Evolutionary conservation across 139 green algal species (phyloP).

Genomic region (Eudorina sp.): DNA sequence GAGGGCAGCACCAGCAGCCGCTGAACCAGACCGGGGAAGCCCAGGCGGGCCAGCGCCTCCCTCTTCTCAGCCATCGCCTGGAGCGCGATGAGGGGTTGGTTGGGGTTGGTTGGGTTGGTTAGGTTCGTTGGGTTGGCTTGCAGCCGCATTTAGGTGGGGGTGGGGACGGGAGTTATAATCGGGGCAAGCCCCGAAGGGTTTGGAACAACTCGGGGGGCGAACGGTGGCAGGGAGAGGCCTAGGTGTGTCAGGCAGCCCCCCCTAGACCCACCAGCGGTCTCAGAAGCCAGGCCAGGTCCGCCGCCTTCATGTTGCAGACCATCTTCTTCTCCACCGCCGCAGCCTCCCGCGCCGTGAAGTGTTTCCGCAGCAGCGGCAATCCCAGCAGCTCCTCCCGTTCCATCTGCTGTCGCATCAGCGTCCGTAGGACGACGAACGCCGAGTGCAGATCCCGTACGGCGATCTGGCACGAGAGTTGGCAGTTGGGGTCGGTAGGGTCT

Average conservation of each 20-base stretch:
- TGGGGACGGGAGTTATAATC: too few species aligned
- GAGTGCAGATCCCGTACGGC: background rate
- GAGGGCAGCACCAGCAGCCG: slow-evolving; percentile 26
- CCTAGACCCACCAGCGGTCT: slow-evolving; percentile 6
- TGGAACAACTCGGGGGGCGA: too few species aligned
- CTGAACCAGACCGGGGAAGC: slow-evolving; percentile 13
- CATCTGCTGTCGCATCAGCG: slow-evolving; percentile 33
- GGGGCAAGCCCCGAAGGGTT: too few species aligned
- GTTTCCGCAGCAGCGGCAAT: slow-evolving; percentile 35
- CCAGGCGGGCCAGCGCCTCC: background rate
- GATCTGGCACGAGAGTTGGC: too few species aligned
- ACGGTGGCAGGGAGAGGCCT: too few species aligned
- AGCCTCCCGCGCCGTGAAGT: slow-evolving; percentile 26
- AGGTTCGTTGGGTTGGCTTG: background rate
- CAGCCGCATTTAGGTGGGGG: background rate
- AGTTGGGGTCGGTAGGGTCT: too few species aligned
- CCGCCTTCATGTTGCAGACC: background rate
- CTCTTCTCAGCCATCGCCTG: background rate
- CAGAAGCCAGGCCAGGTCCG: slow-evolving; percentile 28
- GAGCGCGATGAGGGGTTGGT: background rate
- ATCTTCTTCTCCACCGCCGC: background rate
- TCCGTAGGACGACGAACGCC: background rate
- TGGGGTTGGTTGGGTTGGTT: background rate
- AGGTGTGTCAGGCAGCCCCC: background rate
- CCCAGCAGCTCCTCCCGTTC: slow-evolving; percentile 39